Conservation (phyloP, 345 rosid species). For the Camelina laxa region DNA sequence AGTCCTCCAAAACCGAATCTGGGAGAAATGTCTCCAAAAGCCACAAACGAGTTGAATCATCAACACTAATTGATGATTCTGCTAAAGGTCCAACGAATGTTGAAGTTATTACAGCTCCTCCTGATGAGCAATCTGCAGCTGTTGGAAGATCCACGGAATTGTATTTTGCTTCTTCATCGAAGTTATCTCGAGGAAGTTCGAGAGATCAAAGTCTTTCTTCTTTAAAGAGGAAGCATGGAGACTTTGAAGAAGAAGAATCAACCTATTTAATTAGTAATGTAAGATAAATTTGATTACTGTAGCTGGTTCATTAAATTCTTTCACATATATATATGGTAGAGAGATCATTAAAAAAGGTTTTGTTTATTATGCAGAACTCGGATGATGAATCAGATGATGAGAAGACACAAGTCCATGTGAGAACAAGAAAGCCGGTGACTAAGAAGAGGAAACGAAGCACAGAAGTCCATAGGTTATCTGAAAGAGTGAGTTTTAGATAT, state of each 20-base stretch:
- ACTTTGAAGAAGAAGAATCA: constrained; percentile 39
- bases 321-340: not conserved
- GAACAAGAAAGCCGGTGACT: constrained; percentile 30
- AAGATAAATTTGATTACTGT: constrained; percentile 10
- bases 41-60: constrained; percentile 17
- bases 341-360: not conserved
- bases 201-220: constrained; percentile 27
- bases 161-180: constrained; percentile 36
- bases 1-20: not conserved
- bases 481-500: constrained; percentile 29
- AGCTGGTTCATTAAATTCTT: constrained; percentile 5
- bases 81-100: constrained; percentile 10
- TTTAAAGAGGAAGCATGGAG: constrained; percentile 29
- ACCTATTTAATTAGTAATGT: constrained; percentile 33
- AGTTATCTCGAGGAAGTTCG: constrained; percentile 30
- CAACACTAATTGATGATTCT: constrained; percentile 23
- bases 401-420: constrained; percentile 36
- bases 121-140: constrained; percentile 68
- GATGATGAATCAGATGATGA: constrained; percentile 39
- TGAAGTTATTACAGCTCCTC: constrained; percentile 36
- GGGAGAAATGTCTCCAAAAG: constrained; percentile 5
- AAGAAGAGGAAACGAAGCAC: constrained; percentile 50
- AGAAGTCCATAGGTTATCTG: constrained; percentile 45
- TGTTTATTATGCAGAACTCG: constrained; percentile 18
- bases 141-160: constrained; percentile 37